These are phyloP conservation scores for Acacia crassicarpa DNA, from an alignment of 306 rosid genomes.

Conservation along the genomic window DNA sequence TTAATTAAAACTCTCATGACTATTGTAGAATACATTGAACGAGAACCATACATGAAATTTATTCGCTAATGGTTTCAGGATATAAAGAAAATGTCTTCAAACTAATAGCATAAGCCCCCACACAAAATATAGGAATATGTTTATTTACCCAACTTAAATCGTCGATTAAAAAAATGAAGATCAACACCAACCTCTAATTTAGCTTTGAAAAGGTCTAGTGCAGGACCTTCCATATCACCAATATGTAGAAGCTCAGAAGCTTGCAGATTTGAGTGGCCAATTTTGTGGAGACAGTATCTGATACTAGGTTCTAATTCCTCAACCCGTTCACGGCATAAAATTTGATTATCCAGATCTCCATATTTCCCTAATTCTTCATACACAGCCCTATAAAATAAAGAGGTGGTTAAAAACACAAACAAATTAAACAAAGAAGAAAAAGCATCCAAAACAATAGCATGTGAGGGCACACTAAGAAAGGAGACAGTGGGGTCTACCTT, in stretches of 20 bases:
- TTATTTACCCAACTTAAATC: conserved; percentile 11
- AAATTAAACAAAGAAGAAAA: conserved; percentile 12
- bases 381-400: conserved; percentile 66
- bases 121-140: conserved; percentile 13
- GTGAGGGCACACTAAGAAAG: conserved; percentile 16
- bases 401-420: conserved; percentile 13
- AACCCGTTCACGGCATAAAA: conserved; percentile 91
- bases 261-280: conserved; percentile 89
- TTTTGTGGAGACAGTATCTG: conserved; percentile 87
- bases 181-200: conserved; percentile 80
- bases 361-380: conserved; percentile 95
- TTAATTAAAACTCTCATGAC: conserved; percentile 12
- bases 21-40: background rate
- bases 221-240: conserved; percentile 99
- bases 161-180: conserved; percentile 1
- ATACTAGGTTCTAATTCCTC: conserved; percentile 98
- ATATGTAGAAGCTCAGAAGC: conserved; percentile 89
- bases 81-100: background rate
- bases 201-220: conserved; percentile 92
- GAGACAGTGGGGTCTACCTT: conserved; percentile 57
- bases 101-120: background rate
- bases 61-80: background rate
- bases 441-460: conserved; percentile 22
- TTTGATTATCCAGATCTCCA: conserved; percentile 95
- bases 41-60: background rate